Conservation (phyloP, 768 basidiomycete species). For the Kwoniella dejecticola region DNA sequence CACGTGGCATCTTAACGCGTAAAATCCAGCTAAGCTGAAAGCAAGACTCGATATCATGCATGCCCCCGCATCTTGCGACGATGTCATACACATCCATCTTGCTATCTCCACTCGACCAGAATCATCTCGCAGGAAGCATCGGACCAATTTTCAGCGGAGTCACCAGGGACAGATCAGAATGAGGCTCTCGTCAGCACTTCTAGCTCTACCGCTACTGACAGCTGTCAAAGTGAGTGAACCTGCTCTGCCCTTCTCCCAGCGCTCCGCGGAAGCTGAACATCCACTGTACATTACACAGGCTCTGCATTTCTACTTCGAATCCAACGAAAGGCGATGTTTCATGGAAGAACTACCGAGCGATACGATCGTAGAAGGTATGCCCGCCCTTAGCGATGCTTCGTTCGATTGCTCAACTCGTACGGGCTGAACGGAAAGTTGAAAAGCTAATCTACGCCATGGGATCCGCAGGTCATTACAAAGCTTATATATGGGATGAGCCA, state of each 20-base stretch:
- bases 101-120: no score
- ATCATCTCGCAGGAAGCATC: no score
- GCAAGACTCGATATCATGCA: no score
- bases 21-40: no score
- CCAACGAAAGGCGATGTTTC: conserved; percentile 91
- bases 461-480: conserved; percentile 92
- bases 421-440: no score
- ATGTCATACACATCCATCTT: no score
- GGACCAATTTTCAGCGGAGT: no score
- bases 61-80: no score
- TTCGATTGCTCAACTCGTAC: not conserved
- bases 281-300: conserved; percentile 55
- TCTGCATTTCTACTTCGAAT: conserved; percentile 95
- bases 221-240: conserved; percentile 25
- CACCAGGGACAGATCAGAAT: no score
- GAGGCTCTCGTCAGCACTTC: conserved; percentile 6
- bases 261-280: not conserved
- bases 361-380: conserved; percentile 88
- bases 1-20: no score
- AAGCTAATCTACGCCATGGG: no score
- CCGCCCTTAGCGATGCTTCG: no score
- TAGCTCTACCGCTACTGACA: conserved; percentile 20
- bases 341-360: conserved; percentile 92
- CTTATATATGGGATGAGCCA: conserved; percentile 84
- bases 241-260: not conserved